Evolutionary conservation across 2,329 filamentous ascomycete genomes (phyloP).

Genomic region (Colletotrichum australisinense): DNA sequence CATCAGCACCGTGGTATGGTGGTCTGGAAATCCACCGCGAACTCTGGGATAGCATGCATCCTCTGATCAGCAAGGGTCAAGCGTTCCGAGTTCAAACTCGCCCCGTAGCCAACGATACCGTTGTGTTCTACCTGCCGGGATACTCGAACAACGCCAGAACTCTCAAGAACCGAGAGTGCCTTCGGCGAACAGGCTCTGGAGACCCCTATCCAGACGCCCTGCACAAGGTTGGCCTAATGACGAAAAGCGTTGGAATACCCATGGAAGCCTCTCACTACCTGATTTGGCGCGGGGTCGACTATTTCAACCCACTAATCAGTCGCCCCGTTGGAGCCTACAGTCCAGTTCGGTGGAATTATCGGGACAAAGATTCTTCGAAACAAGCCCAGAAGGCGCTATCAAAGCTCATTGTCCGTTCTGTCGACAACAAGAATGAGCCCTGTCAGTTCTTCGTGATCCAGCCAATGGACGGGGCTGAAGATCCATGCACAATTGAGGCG

Average conservation of each 20-base stretch:
- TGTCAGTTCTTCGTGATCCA: slow-evolving; percentile 34
- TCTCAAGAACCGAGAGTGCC: not conserved
- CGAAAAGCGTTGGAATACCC: not conserved
- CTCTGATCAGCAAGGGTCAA: not conserved
- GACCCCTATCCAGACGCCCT: slow-evolving; percentile 23
- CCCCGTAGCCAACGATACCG: not conserved
- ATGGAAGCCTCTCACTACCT: slow-evolving; percentile 3
- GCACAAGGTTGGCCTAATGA: not conserved
- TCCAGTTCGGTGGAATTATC: slow-evolving; percentile 17
- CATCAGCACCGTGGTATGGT: slow-evolving; percentile 19
- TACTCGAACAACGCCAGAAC: not conserved
- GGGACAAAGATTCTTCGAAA: not conserved
- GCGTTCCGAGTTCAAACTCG: not conserved
- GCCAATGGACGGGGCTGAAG: slow-evolving; percentile 8
- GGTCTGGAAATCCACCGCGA: slow-evolving; percentile 23
- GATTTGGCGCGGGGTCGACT: slow-evolving; percentile 33
- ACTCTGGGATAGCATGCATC: slow-evolving; percentile 17
- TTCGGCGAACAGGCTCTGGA: not conserved
- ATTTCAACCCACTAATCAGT: slow-evolving; percentile 14
- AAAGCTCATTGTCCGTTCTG: slow-evolving; percentile 13
- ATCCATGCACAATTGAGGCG: not conserved
- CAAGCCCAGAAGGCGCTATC: slow-evolving; percentile 11
- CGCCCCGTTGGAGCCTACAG: not conserved
- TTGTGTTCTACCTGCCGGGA: slow-evolving; percentile 29
- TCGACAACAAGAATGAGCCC: not conserved